These are phyloP conservation scores for Fusarium multiceps DNA, from an alignment of 2,329 filamentous ascomycete species.

Conservation along the genomic window DNA sequence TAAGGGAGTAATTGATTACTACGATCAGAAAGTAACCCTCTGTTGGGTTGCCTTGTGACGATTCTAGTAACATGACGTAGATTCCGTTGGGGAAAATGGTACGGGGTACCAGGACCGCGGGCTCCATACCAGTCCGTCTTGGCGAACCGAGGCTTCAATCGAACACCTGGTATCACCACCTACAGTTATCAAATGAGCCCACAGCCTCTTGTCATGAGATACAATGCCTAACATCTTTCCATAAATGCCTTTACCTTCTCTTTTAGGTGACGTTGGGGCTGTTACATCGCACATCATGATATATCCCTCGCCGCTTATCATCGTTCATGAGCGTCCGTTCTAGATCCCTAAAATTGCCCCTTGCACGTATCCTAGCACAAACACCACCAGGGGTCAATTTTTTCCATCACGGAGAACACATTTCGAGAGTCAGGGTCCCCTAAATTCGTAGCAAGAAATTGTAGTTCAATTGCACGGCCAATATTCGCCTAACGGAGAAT, in stretches of 20 bases:
- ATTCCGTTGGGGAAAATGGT: constrained; percentile 46
- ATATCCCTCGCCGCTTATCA: constrained; percentile 1
- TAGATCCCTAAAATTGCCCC: constrained; percentile 17
- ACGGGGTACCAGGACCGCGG: constrained; percentile 9
- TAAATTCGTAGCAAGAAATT: constrained; percentile 26
- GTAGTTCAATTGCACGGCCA: constrained; percentile 50
- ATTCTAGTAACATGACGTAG: constrained; percentile 47
- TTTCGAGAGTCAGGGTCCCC: not conserved
- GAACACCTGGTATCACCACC: constrained; percentile 36
- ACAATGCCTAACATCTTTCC: not conserved
- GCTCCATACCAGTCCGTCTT: constrained; percentile 27
- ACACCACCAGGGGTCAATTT: constrained; percentile 19
- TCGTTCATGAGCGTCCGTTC: constrained; percentile 21
- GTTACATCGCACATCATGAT: constrained; percentile 13
- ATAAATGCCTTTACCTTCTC: not conserved
- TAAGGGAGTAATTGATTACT: constrained; percentile 26
- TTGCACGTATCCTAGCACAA: constrained; percentile 23
- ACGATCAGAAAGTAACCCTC: constrained; percentile 15
- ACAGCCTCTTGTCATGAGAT: constrained; percentile 9
- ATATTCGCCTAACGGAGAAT: constrained; percentile 52
- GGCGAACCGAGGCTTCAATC: constrained; percentile 22
- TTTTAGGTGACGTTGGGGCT: not conserved
- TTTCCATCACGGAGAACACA: constrained; percentile 18
- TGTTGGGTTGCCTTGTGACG: constrained; percentile 44
- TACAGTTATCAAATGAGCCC: constrained; percentile 6